Evolutionary conservation across 805 yeast genomes (phyloP), one percentile per base, ranked within the genome.

Genomic region (Wickerhamomyces tratensis): DNA sequence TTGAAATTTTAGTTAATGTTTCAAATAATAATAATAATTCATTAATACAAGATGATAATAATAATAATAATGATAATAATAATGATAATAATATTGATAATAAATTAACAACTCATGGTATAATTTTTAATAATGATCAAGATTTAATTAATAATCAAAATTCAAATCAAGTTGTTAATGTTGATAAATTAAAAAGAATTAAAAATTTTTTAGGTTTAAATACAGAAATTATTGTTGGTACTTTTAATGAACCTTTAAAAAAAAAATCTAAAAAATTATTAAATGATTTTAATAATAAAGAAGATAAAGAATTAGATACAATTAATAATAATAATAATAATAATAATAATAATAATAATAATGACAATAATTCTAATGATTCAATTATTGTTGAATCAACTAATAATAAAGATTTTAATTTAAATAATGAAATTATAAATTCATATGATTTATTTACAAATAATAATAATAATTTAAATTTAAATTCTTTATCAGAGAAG

Each of bases 1-100:
- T 88, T 13, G 97, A 88, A 57, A 88, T 84, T 4, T 69, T 86
- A 43, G 77, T 85, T n/a, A 88, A 88, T 54, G 62, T 89, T 36
- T 79, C 89, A 2, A 86, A 20, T 20, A 20, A 20, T 20, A 20
- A 20, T 20, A 20, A 20, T 20, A 20, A 20, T 3, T n/a, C n/a
- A n/a, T n/a, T n/a, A n/a, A n/a, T n/a, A n/a, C n/a, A n/a, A n/a
- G 20, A 20, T 20, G 20, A 20, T 20, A 20, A 20, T 20, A 20
- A 20, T 20, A 20, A 20, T 20, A 20, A 20, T 3, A 4, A 20
- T 20, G 4, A 20, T 20, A 4, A 20, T 20, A 31, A 38, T 6
- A 54, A 50, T 20, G 20, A 20, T 20, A 31, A 38, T 6, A 54
- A 50, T n/a, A n/a, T n/a, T 20, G 20, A 20, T 20, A 31, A 38